phyloP scores from a whole-genome alignment of 805 yeast species.

The Hanseniaspora valbyensis region DNA sequence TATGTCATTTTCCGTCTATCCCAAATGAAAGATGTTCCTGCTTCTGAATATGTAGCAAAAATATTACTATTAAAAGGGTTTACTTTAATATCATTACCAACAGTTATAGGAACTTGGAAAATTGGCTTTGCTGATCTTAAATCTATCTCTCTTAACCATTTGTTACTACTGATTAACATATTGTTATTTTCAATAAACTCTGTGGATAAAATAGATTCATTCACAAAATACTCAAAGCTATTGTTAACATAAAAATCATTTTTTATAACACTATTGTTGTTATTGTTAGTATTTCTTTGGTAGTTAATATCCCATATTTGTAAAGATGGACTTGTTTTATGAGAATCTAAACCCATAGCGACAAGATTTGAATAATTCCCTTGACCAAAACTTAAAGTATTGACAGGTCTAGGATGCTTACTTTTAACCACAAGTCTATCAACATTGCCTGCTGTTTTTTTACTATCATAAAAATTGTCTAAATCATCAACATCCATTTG shows the following conservation, averaged over 20 bases:
- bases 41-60: slow-evolving; percentile 70
- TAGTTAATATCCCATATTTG: slow-evolving; percentile 71
- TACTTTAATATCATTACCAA: slow-evolving; percentile 53
- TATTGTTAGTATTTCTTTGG: slow-evolving; percentile 41
- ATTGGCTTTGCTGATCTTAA: slow-evolving; percentile 52
- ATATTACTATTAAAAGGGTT: slow-evolving; percentile 58
- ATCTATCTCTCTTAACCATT: slow-evolving; percentile 68
- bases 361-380: slow-evolving; percentile 40
- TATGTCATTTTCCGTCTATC: slow-evolving; percentile 50
- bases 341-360: slow-evolving; percentile 71
- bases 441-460: slow-evolving; percentile 2
- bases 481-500: slow-evolving; percentile 9
- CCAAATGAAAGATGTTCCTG: slow-evolving; percentile 75
- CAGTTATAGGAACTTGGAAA: slow-evolving; percentile 64
- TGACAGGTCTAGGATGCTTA: slow-evolving; percentile 63
- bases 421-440: slow-evolving; percentile 38
- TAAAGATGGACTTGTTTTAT: slow-evolving; percentile 62
- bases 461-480: slow-evolving; percentile 2
- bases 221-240: slow-evolving; percentile 47
- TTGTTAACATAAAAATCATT: slow-evolving; percentile 42
- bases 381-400: slow-evolving; percentile 56
- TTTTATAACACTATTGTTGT: slow-evolving; percentile 44
- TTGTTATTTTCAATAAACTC: slow-evolving; percentile 52
- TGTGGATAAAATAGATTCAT: slow-evolving; percentile 64
- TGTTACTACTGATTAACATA: slow-evolving; percentile 64